Conservation (phyloP, 1,139 yeast genomes). For the Yamadazyma friedrichii region DNA sequence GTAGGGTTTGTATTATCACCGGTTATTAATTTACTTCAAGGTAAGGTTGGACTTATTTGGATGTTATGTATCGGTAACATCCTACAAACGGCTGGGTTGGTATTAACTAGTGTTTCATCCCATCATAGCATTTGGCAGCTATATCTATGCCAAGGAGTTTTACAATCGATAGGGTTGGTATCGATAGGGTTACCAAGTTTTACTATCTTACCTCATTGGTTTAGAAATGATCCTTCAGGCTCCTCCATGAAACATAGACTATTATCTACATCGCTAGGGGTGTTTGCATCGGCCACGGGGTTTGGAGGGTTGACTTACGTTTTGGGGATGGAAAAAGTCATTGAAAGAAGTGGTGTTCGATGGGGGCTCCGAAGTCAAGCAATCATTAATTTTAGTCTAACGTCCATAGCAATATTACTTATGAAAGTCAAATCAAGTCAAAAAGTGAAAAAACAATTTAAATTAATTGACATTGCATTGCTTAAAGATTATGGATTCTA, state of each 20-base stretch:
- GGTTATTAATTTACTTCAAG: conserved; percentile 28
- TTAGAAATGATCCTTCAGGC: conserved; percentile 42
- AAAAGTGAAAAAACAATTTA: conserved; percentile 21
- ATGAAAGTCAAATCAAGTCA: conserved; percentile 12
- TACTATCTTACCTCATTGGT: conserved; percentile 60
- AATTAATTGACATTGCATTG: conserved; percentile 9
- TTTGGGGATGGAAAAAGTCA: conserved; percentile 29
- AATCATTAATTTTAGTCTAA: conserved; percentile 25
- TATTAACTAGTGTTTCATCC: conserved; percentile 46
- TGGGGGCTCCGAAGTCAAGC: conserved; percentile 45
- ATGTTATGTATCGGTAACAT: conserved; percentile 33
- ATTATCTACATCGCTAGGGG: conserved; percentile 37
- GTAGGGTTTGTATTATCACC: conserved; percentile 20
- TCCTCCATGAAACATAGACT: neutral
- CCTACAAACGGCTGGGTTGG: conserved; percentile 39
- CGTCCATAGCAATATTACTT: conserved; percentile 24
- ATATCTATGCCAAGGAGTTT: conserved; percentile 29
- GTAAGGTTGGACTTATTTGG: conserved; percentile 27
- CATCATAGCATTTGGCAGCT: conserved; percentile 32
- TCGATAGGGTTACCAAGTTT: conserved; percentile 31
- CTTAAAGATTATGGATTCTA: conserved; percentile 23
- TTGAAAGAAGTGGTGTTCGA: conserved; percentile 21
- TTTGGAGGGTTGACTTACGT: conserved; percentile 21
- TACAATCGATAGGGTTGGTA: conserved; percentile 29
- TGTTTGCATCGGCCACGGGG: conserved; percentile 54